phyloP scores from a whole-genome alignment of 495 filamentous ascomycete species.

The Extremus antarcticus region DNA sequence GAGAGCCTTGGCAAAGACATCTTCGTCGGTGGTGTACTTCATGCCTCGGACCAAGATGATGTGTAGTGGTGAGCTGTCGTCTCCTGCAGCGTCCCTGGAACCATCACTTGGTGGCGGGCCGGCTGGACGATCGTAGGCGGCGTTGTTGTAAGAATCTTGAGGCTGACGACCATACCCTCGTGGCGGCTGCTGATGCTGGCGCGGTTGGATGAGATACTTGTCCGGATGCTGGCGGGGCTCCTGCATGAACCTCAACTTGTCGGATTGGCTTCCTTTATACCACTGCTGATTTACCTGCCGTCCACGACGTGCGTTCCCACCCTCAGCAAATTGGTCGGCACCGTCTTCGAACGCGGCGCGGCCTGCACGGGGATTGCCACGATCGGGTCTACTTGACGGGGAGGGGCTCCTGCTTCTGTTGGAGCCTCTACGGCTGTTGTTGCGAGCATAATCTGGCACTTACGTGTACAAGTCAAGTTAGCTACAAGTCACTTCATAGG shows the following conservation, averaged over 20 bases:
- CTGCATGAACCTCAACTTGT: too few species aligned
- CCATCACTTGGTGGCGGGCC: background rate
- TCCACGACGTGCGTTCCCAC: too few species aligned
- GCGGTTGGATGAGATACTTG: too few species aligned
- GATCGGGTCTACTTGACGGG: too few species aligned
- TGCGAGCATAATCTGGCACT: background rate
- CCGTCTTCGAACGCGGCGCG: too few species aligned
- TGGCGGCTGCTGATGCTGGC: too few species aligned
- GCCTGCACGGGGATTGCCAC: too few species aligned
- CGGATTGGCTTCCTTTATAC: too few species aligned
- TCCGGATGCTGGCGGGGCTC: background rate
- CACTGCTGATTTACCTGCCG: too few species aligned
- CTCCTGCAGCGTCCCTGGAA: slow-evolving; percentile 71
- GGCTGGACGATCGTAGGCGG: background rate
- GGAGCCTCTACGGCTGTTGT: background rate
- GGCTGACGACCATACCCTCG: background rate
- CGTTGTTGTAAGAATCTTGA: background rate
- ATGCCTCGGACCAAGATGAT: slow-evolving; percentile 70
- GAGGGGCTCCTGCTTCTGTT: too few species aligned
- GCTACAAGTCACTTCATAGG: slow-evolving; percentile 2
- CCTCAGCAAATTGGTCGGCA: too few species aligned
- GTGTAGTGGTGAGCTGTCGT: slow-evolving; percentile 64
- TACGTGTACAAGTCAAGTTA: slow-evolving; percentile 5
- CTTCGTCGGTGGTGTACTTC: slow-evolving; percentile 63
- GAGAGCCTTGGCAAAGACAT: slow-evolving; percentile 66